Evolutionary conservation across 2,329 filamentous ascomycete genomes (phyloP), one percentile per base, ranked within the genome.

Genomic region (Aureobasidium melanogenum): DNA sequence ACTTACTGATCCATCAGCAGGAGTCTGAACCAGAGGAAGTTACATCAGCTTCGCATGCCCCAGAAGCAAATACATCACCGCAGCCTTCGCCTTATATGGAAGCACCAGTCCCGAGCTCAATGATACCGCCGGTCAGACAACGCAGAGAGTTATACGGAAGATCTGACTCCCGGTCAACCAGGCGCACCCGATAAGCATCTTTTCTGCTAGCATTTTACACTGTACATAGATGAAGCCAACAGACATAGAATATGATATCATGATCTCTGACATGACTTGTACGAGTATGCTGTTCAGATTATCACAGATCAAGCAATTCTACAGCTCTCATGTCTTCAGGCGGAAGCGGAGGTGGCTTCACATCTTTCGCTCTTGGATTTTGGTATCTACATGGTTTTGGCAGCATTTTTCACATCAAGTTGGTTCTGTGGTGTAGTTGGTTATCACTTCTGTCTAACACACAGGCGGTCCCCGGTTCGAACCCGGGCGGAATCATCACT

Each of bases 361-460:
- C n/a, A n/a, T n/a, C n/a, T n/a, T n/a, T n/a, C n/a, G n/a, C n/a
- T n/a, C n/a, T n/a, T n/a, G n/a, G n/a, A n/a, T n/a, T n/a, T n/a
- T n/a, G n/a, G n/a, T n/a, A n/a, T n/a, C n/a, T n/a, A n/a, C 28
- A 30, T 30, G 4, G 28, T 30, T 30, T 4, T 30, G 28, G 28
- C 28, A 30, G 28, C 28, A 30, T 5, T 30, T 30, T 8, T 32
- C 10, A 5, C 41, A 44, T 26, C 22, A 44, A 44, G 39, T 44
- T 47, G 44, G 44, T 47, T 47, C 44, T 47, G 44, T 47, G 44
- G 44, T 47, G 44, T 47, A 47, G 44, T 47, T 47, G 44, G 44
- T 47, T 47, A 47, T 47, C 44, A 47, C 44, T 47, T 47, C 44
- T 47, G 44, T 47, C 44, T 47, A 47, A 47, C 44, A 47, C 44